Evolutionary conservation across 257 asterid genomes (phyloP), one percentile per base, ranked within the genome.

Genomic region (Solanum appendiculatum): DNA sequence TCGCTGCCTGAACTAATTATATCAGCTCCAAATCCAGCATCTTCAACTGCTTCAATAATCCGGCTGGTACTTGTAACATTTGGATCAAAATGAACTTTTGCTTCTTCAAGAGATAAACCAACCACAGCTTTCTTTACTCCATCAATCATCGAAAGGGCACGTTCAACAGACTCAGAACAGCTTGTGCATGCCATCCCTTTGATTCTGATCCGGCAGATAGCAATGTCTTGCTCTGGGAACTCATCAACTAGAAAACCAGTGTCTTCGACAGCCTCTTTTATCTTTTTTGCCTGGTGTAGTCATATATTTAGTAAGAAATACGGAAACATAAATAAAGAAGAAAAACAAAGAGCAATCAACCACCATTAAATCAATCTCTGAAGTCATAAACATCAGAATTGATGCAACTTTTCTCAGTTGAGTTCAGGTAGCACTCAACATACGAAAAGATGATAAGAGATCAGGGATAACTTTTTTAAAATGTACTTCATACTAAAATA

Each of bases 131-230:
- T 95, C 91, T 92, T 97, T 42, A 97, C 98, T 86, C 99, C 99
- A 86, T 94, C 94, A 68, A 92, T 93, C 97, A 94, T 94, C 51
- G 82, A 72, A 87, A 97, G 93, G 70, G 98, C 98, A 68, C 96
- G 98, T 89, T 97, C 99, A 51, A 93, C 93, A 39, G 99, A 97
- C 91, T 97, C 98, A 9, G 99, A 97, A 94, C 99, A 95, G 92
- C 98, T 97, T 86, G 99, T 95, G 95, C 99, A 97, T 46, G 98
- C 99, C 99, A 95, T 97, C 86, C 99, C 98, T 88, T 94, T 94
- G 82, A 97, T 94, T 91, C 96, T 91, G 86, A 97, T 85, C 88
- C 98, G 89, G 92, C 98, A 97, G 89, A 95, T 89, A 16, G 96
- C 97, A 86, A 91, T 94, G 74, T 97, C 98, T 91, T 95, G 98